These are phyloP conservation scores for Allium sativum DNA, from an alignment of 106 monocot species.

Conservation along the genomic window DNA sequence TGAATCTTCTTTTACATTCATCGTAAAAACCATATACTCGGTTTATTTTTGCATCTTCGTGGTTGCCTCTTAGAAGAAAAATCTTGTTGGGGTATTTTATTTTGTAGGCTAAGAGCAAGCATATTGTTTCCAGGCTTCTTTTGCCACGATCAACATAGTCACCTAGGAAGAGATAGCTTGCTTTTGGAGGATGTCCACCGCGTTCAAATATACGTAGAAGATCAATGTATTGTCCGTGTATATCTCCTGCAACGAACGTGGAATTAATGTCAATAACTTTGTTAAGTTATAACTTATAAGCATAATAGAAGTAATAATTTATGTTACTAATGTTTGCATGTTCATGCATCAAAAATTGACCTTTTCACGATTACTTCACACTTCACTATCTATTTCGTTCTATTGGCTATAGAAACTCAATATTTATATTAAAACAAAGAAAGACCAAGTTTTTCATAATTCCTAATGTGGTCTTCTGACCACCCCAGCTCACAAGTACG, in stretches of 20 bases:
- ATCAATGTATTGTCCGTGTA: slow-evolving; percentile 65
- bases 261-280: not conserved
- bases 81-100: slow-evolving; percentile 61
- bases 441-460: no score
- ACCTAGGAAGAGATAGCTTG: slow-evolving; percentile 62
- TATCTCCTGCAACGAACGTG: slow-evolving; percentile 31
- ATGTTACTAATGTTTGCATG: no score
- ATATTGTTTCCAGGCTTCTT: slow-evolving; percentile 61
- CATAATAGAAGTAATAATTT: not conserved
- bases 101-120: slow-evolving; percentile 63
- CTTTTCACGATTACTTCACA: no score
- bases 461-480: no score
- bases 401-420: not conserved
- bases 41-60: slow-evolving; percentile 74
- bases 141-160: slow-evolving; percentile 79
- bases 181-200: slow-evolving; percentile 55
- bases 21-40: slow-evolving; percentile 74
- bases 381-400: no score
- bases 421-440: no score
- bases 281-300: not conserved
- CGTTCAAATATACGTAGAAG: slow-evolving; percentile 53
- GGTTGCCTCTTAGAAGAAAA: slow-evolving; percentile 59
- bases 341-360: no score
- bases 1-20: slow-evolving; percentile 66
- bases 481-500: no score